Evolutionary conservation across 2,329 filamentous ascomycete genomes (phyloP).

Genomic region (Diplodia seriata): DNA sequence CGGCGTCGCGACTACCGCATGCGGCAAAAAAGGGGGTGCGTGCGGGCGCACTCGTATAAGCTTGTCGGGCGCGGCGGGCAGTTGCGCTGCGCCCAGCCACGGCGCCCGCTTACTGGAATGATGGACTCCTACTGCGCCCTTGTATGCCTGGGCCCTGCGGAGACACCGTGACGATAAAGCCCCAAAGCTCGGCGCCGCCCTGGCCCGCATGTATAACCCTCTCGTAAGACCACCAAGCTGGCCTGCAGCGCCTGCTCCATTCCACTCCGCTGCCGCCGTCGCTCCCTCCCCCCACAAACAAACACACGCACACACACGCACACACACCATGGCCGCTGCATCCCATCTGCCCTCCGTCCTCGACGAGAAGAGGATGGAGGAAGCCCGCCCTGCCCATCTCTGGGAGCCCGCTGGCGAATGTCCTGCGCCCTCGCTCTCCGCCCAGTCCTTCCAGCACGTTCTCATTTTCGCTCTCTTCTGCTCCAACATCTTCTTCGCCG

Average conservation of each 20-base stretch:
- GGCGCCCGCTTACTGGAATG: conserved; percentile 21
- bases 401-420: conserved; percentile 18
- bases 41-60: conserved; percentile 19
- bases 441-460: conserved; percentile 25
- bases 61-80: conserved; percentile 15
- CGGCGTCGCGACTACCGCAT: conserved; percentile 16
- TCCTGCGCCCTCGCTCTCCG: conserved; percentile 5
- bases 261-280: background rate
- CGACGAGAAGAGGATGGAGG: conserved; percentile 13
- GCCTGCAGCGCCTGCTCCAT: background rate
- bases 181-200: conserved; percentile 5
- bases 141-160: conserved; percentile 27
- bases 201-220: conserved; percentile 3
- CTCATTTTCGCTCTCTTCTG: conserved; percentile 31
- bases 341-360: background rate
- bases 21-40: conserved; percentile 18
- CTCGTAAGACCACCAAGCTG: conserved; percentile 5
- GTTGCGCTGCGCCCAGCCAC: conserved; percentile 8
- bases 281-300: background rate
- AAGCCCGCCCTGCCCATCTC: background rate
- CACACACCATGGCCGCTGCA: background rate
- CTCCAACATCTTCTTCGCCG: conserved; percentile 30
- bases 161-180: conserved; percentile 16
- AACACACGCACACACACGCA: background rate
- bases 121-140: conserved; percentile 1